phyloP scores from a whole-genome alignment of 768 basidiomycete species.

The Naganishia friedmannii region DNA sequence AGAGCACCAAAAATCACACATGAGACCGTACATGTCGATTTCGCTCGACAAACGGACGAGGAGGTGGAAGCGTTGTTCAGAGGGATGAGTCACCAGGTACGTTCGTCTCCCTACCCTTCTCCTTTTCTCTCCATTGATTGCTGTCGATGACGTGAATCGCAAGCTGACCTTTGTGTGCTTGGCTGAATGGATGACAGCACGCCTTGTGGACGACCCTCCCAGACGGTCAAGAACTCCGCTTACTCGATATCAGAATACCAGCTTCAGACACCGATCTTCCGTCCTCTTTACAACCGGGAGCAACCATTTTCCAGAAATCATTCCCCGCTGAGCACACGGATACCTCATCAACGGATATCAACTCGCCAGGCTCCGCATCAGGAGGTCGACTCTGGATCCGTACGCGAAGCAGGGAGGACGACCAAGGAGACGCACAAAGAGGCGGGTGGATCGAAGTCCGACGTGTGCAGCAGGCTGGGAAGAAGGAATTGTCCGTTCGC shows the following conservation, averaged over 20 bases:
- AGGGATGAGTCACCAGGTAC: constrained; percentile 70
- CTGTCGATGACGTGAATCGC: background rate
- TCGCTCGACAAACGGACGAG: constrained; percentile 60
- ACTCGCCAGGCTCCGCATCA: background rate
- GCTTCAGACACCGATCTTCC: background rate
- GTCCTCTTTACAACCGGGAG: constrained; percentile 41
- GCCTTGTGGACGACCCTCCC: constrained; percentile 40
- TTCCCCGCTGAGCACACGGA: background rate
- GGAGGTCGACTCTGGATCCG: background rate
- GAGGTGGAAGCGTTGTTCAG: constrained; percentile 60
- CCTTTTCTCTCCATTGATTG: constrained; percentile 36
- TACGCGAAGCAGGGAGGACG: background rate
- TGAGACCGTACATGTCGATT: constrained; percentile 61
- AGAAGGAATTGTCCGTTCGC: constrained; percentile 58
- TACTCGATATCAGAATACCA: constrained; percentile 41
- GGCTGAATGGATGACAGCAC: constrained; percentile 28
- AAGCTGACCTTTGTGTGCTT: too few relatives aligned
- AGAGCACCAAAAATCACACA: constrained; percentile 64
- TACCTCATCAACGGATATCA: background rate
- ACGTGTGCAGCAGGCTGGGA: constrained; percentile 64
- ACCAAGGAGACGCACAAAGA: constrained; percentile 37
- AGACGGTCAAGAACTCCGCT: constrained; percentile 55
- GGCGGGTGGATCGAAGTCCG: constrained; percentile 60
- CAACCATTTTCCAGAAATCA: constrained; percentile 31
- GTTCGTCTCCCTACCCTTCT: constrained; percentile 42